A percentile compares a stretch with the other conserved stretches of the same genome.
Conservation (phyloP, 1,284 basidiomycete genomes). For the Apiotrichum brassicae region DNA sequence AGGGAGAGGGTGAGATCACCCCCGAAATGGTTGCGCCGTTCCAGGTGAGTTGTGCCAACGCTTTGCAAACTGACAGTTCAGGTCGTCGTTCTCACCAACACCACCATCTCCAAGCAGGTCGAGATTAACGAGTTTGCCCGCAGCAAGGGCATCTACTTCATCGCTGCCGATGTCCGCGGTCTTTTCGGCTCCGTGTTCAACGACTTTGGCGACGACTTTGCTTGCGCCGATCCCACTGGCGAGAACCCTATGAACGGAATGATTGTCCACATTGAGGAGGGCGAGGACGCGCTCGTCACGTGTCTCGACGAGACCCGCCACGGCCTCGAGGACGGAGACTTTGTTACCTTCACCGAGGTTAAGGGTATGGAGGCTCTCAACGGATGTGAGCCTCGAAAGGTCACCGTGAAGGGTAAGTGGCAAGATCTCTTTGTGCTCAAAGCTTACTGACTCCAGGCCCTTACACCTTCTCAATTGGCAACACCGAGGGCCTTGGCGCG, state of each 20-base stretch:
- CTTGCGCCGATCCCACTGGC: slow-evolving; percentile 90
- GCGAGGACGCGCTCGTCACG: slow-evolving; percentile 83
- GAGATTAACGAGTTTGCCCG: slow-evolving; percentile 95
- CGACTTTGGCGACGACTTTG: slow-evolving; percentile 92
- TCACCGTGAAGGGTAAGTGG: slow-evolving; percentile 78
- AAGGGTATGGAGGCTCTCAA: slow-evolving; percentile 93
- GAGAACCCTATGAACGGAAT: slow-evolving; percentile 91
- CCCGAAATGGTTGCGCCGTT: slow-evolving; percentile 76
- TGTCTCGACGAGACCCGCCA: slow-evolving; percentile 96
- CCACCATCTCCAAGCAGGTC: slow-evolving; percentile 71
- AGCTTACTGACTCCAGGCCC: slow-evolving; percentile 53
- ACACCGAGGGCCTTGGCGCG: slow-evolving; percentile 68
- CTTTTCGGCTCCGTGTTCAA: slow-evolving; percentile 94
- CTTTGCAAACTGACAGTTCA: slow-evolving; percentile 46
- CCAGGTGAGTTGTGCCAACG: slow-evolving; percentile 56
- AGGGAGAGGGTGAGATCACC: slow-evolving; percentile 64
- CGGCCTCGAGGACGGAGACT: slow-evolving; percentile 96
- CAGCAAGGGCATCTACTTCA: slow-evolving; percentile 80
- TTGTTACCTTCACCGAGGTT: slow-evolving; percentile 94
- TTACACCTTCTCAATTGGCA: slow-evolving; percentile 91
- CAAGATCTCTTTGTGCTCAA: slow-evolving; percentile 23
- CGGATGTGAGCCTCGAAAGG: slow-evolving; percentile 80
- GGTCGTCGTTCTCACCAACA: slow-evolving; percentile 85
- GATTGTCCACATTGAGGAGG: slow-evolving; percentile 85
- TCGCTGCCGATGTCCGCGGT: slow-evolving; percentile 85